These are phyloP conservation scores for Euphorbia peplus DNA, from an alignment of 345 rosid species.

Conservation along the genomic window DNA sequence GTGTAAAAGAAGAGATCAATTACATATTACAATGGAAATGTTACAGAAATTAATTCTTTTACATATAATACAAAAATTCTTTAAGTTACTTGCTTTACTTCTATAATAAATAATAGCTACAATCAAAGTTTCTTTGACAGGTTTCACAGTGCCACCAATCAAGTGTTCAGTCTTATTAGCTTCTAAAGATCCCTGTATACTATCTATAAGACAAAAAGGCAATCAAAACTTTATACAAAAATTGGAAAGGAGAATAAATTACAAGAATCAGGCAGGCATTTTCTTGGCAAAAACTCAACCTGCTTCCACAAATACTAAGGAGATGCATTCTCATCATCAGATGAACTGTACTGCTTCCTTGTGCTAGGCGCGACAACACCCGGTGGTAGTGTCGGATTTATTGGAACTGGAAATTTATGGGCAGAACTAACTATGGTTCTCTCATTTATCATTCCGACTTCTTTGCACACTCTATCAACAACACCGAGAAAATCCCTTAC, in stretches of 20 bases:
- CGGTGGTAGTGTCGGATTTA: constrained; percentile 36
- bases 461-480: constrained; percentile 93
- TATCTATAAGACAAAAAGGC: constrained; percentile 40
- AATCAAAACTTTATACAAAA: constrained; percentile 51
- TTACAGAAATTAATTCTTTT: neutral
- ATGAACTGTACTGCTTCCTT: constrained; percentile 41
- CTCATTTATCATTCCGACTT: constrained; percentile 87
- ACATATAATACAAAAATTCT: constrained; percentile 2
- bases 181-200: constrained; percentile 28
- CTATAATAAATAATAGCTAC: constrained; percentile 2
- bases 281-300: constrained; percentile 14
- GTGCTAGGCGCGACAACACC: constrained; percentile 11
- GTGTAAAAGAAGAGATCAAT: neutral
- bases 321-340: constrained; percentile 56
- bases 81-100: constrained; percentile 14
- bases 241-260: constrained; percentile 27
- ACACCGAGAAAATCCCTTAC: constrained; percentile 83
- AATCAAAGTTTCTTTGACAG: constrained; percentile 8
- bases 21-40: neutral
- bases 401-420: constrained; percentile 54
- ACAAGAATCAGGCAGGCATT: constrained; percentile 31
- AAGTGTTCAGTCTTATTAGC: constrained; percentile 15
- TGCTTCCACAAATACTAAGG: constrained; percentile 30
- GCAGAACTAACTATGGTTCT: constrained; percentile 80
- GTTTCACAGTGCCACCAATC: constrained; percentile 1